Evolutionary conservation across 2,329 filamentous ascomycete genomes (phyloP), one percentile per base, ranked within the genome.

Genomic region (Ophiostoma himal-ulmi): DNA sequence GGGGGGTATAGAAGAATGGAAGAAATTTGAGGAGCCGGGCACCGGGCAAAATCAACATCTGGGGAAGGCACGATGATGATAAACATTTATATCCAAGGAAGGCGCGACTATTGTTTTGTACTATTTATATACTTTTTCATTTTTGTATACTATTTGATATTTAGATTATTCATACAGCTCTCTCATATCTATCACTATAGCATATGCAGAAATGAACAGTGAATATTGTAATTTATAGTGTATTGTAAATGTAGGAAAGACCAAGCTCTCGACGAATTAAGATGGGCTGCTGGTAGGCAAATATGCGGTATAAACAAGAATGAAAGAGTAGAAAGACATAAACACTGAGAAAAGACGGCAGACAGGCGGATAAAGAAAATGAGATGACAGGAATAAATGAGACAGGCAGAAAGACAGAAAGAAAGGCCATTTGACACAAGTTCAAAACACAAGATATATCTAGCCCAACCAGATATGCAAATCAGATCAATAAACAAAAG

Each of bases 181-280:
- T 30, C 30, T 3, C 30, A 36, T 0, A 22, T 5, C 3, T 10
- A 14, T 14, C 13, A 34, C 22, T 10, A 14, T n/a, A 10, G 17
- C 34, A n/a, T 65, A 7, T 26, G 52, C 3, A 57, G 3, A 22
- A 13, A 36, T 65, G 36, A 41, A 30, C 5, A 36, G 26, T n/a
- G 34, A 39, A 20, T 22, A 39, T 0, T 37, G 20, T 37, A n/a
- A 39, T 37, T 17, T 64, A 65, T 39, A 64, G 60, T 64, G 11
- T 64, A 36, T 36, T 64, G 60, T n/a, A 64, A 64, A 64, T 7
- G 60, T n/a, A 37, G 30, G 36, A 65, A 39, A 64, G 60, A 13
- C 36, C 36, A 66, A 41, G 60, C 34, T 65, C 39, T 36, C 44
- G 60, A 69, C 20, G 26, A 52, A 64, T 44, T 30, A 48, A 57